Percentiles rank a stretch among this genome's conserved stretches.
Evolutionary conservation across 176 grass and related monocot species (phyloP).

Genomic region (Cocos nucifera): DNA sequence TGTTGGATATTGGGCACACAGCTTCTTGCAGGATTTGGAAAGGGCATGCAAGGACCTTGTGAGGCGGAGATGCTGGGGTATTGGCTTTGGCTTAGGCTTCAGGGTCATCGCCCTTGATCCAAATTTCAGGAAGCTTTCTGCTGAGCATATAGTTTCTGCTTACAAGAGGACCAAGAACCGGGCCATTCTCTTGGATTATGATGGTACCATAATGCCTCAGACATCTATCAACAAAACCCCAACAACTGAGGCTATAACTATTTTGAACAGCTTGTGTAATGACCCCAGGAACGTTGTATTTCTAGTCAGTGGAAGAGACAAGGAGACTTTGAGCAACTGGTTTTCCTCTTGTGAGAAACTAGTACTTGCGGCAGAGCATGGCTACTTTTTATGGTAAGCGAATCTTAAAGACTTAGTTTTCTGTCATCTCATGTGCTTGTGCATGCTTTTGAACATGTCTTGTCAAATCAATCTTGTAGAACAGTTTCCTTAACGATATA

Average conservation of each 20-base stretch:
- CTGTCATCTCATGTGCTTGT: no score
- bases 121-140: conserved; percentile 36
- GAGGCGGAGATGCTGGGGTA: conserved; percentile 34
- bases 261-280: conserved; percentile 35
- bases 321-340: conserved; percentile 30
- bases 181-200: conserved; percentile 50
- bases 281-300: conserved; percentile 37
- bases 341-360: conserved; percentile 31
- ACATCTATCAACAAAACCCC: conserved; percentile 34
- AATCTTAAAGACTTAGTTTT: neutral
- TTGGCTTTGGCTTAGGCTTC: conserved; percentile 44
- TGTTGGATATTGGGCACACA: conserved; percentile 43
- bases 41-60: conserved; percentile 33
- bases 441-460: no score
- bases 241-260: conserved; percentile 22
- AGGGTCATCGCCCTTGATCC: conserved; percentile 38
- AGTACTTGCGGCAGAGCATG: conserved; percentile 44
- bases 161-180: conserved; percentile 37
- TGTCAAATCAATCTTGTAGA: no score
- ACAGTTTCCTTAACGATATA: no score
- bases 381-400: conserved; percentile 43
- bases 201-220: conserved; percentile 42
- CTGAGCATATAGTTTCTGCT: conserved; percentile 28
- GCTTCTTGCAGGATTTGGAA: conserved; percentile 40
- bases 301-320: conserved; percentile 37